Base-by-base conservation (phyloP, 208 protist genomes). In the Leishmania amazonensis region DNA sequence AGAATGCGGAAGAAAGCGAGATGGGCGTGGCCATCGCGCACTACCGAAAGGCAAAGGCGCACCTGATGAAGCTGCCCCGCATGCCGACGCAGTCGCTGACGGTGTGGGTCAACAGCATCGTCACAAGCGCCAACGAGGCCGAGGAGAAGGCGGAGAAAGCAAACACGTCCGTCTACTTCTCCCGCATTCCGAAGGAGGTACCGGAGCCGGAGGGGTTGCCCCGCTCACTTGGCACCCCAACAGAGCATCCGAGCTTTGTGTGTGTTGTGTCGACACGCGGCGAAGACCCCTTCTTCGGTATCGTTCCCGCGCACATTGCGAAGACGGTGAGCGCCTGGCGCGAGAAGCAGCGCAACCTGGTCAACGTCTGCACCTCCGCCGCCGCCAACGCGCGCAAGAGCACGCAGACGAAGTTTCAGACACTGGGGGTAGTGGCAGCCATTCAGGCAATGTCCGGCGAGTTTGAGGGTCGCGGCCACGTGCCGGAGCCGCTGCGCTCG, bases 251-350 rank as follows among this genome's bases (percentile, higher is more conserved):
- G 11, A 87, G 87, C 80, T 90, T 97, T 70, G 85, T 90, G 28
- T 75, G 77, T 54, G 91, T 92, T 60, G 84, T 89, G 53, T 94
- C 90, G 47, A 91, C 87, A 68, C 87, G 91, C 21, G 93, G 84
- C 58, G 84, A 86, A 19, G 95, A 97, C 79, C 93, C 95, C 3
- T 97, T 97, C 75, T 96, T 97, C 79, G 95, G 95, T 68, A 96
- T 97, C 80, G 75, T 96, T 67, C 93, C 93, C 1, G 85, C 89
- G 6, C 91, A 97, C 83, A 93, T 96, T 80, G 92, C 91, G 21
- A 78, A 81, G 24, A 81, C 79, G 40, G 91, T 83, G 21, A 78
- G 78, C 11, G 68, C 77, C 40, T 96, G 92, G 92, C 90, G 91
- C 49, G 91, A 95, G 17, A 88, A 86, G 77, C 86, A 93, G 85